These are phyloP conservation scores for Epicoccum sorghinum DNA, from an alignment of 2,329 filamentous ascomycete genomes.

Conservation along the genomic window DNA sequence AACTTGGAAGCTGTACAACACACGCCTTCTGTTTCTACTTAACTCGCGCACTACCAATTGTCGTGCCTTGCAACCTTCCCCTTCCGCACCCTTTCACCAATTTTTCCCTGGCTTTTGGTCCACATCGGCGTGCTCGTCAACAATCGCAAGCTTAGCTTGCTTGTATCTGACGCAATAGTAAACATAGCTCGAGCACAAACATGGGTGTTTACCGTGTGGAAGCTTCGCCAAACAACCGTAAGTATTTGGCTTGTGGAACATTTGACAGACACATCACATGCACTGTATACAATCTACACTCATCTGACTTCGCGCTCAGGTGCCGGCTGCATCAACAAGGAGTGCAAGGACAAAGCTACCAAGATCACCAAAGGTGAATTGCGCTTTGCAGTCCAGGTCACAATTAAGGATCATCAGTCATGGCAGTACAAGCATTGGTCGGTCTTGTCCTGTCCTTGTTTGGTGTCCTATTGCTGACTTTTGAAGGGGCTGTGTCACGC, in stretches of 20 bases:
- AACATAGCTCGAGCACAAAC: slow-evolving; percentile 4
- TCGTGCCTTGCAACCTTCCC: not conserved
- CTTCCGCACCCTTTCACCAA: not conserved
- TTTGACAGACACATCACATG: not conserved
- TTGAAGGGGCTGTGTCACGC: slow-evolving; percentile 85
- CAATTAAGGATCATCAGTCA: slow-evolving; percentile 63
- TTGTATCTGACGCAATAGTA: slow-evolving; percentile 4
- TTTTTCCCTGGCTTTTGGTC: not conserved
- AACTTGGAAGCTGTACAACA: not conserved
- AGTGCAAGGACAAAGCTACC: slow-evolving; percentile 71
- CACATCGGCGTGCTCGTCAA: not conserved
- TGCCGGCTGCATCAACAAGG: slow-evolving; percentile 68
- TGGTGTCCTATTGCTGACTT: slow-evolving; percentile 12
- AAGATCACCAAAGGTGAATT: slow-evolving; percentile 77
- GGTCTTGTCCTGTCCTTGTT: slow-evolving; percentile 25
- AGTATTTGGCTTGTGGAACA: not conserved
- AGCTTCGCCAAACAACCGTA: slow-evolving; percentile 60
- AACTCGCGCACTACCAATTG: not conserved
- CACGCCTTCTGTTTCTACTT: slow-evolving; percentile 1
- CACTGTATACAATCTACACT: not conserved
- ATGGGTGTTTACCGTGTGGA: slow-evolving; percentile 42
- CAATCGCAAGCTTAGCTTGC: not conserved
- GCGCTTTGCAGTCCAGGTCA: slow-evolving; percentile 76
- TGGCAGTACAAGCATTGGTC: slow-evolving; percentile 91
- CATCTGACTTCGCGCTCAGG: not conserved